Percentiles rank a stretch among this genome's conserved stretches.
phyloP scores from a whole-genome alignment of 441 rosid genomes.

The Gossypium armourianum region DNA sequence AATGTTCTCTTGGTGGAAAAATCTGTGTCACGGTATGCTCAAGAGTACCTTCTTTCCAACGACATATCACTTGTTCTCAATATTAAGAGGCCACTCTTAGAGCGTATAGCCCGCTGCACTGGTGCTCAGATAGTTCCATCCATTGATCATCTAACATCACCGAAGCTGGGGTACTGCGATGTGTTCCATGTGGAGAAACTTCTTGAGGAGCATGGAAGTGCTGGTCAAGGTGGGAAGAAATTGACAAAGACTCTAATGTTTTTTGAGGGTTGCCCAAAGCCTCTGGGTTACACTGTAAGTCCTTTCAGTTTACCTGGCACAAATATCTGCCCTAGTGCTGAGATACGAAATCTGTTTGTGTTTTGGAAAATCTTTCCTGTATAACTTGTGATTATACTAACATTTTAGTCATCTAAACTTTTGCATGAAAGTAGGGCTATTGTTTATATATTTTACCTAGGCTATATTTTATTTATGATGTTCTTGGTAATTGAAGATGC shows the following conservation, averaged over 20 bases:
- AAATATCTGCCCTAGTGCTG: neutral
- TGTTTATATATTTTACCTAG: neutral
- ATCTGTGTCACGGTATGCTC: constrained; percentile 63
- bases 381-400: neutral
- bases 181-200: constrained; percentile 52
- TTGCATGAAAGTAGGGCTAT: neutral
- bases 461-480: neutral
- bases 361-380: constrained; percentile 4
- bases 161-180: constrained; percentile 57
- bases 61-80: constrained; percentile 71
- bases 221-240: constrained; percentile 50
- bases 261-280: constrained; percentile 69
- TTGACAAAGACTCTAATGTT: constrained; percentile 60
- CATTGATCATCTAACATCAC: constrained; percentile 52
- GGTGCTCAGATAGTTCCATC: constrained; percentile 74
- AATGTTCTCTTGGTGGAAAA: constrained; percentile 68
- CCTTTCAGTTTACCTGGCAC: neutral
- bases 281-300: constrained; percentile 72
- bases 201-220: constrained; percentile 45
- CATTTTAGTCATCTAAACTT: neutral
- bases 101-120: constrained; percentile 68
- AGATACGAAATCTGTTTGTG: neutral
- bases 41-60: constrained; percentile 60
- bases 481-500: neutral
- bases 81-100: constrained; percentile 56